Conservation (phyloP, 2,329 filamentous ascomycete species). For the Aspergillus sp. region DNA sequence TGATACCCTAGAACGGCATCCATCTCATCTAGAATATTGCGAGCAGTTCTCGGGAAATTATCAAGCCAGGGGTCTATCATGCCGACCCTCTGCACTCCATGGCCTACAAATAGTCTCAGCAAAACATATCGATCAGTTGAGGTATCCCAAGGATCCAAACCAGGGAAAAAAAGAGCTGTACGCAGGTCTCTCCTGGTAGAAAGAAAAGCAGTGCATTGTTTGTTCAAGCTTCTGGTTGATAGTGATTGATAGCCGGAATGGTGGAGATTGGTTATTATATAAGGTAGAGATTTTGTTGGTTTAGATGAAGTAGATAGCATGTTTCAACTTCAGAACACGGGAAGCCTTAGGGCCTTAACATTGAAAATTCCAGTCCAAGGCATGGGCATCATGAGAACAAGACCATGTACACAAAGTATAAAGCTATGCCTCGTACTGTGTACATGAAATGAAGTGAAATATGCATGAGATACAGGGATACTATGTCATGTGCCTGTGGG, state of each 20-base stretch:
- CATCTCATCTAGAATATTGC: conserved; percentile 77
- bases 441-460: too few species aligned
- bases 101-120: conserved; percentile 51
- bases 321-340: conserved; percentile 9
- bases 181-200: conserved; percentile 19
- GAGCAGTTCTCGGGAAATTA: conserved; percentile 73
- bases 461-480: too few species aligned
- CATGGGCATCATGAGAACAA: conserved; percentile 15
- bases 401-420: background rate
- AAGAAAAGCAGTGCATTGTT: conserved; percentile 1
- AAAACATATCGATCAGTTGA: background rate
- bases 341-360: conserved; percentile 12
- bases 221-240: background rate
- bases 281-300: conserved; percentile 1
- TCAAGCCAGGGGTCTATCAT: conserved; percentile 85
- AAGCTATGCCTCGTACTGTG: too few species aligned
- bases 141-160: conserved; percentile 15
- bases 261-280: conserved; percentile 1
- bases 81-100: conserved; percentile 83
- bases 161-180: conserved; percentile 47
- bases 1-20: conserved; percentile 70
- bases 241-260: background rate
- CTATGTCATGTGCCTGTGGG: too few species aligned
- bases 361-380: conserved; percentile 7
- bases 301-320: conserved; percentile 14